These are phyloP conservation scores for Calonectria pseudoturangicola DNA, from an alignment of 2,329 filamentous ascomycete species.

Conservation along the genomic window DNA sequence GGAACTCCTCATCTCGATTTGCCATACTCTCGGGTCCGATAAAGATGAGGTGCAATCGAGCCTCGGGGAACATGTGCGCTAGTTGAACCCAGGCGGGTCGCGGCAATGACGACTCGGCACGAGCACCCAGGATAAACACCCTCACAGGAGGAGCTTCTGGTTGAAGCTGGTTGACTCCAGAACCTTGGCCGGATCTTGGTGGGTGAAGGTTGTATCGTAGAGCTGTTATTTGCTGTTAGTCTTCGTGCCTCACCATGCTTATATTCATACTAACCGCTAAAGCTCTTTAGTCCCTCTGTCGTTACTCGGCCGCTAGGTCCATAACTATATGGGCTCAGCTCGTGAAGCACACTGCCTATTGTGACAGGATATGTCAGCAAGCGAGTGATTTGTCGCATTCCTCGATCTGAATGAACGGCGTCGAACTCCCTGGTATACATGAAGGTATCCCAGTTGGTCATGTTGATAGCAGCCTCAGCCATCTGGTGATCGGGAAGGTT, in stretches of 20 bases:
- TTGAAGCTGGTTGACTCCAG: constrained; percentile 85
- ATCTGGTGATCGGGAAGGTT: constrained; percentile 92
- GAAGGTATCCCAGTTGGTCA: constrained; percentile 99
- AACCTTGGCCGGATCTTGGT: constrained; percentile 84
- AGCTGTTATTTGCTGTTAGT: constrained; percentile 69
- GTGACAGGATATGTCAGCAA: constrained; percentile 96
- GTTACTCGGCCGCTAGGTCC: constrained; percentile 85
- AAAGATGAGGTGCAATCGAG: constrained; percentile 93
- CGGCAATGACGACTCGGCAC: constrained; percentile 97
- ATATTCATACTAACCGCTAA: constrained; percentile 81
- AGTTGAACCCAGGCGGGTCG: constrained; percentile 96
- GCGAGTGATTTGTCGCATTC: constrained; percentile 93
- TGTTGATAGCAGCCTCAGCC: constrained; percentile 94
- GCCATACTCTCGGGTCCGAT: constrained; percentile 97
- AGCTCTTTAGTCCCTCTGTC: constrained; percentile 91
- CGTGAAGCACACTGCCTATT: constrained; percentile 92
- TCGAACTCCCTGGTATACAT: constrained; percentile 94
- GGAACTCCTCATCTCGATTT: constrained; percentile 94
- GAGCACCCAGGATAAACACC: constrained; percentile 93
- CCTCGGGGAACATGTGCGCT: constrained; percentile 93
- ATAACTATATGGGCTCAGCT: constrained; percentile 93
- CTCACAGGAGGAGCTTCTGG: constrained; percentile 91
- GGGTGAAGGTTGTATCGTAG: constrained; percentile 96
- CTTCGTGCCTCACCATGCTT: neutral
- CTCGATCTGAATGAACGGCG: constrained; percentile 92